Evolutionary conservation across 2,329 filamentous ascomycete genomes (phyloP), one percentile per base, ranked within the genome.

Genomic region (Aspergillus versicolor): DNA sequence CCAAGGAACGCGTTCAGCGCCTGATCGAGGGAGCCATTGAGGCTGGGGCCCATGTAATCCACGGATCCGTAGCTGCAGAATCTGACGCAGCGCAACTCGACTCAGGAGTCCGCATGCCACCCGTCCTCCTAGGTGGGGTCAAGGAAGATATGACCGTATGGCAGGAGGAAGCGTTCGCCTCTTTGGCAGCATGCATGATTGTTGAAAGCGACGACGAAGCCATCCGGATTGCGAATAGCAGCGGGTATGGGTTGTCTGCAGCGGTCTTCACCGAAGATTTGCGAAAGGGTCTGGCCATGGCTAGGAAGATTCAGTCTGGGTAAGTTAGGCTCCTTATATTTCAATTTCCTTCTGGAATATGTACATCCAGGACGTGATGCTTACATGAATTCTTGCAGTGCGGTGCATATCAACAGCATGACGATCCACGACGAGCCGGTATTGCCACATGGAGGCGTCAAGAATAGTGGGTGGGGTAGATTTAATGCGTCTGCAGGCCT

Each of bases 221-320:
- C 0, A 75, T 93, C 30, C 76, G 79, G 15, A 78, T 93, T 11
- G 89, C 89, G 4, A 94, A 95, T 69, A 86, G 92, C 62, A 90
- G 88, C 11, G 88, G 90, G 41, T 93, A 91, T 68, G 90, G 90
- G 2, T 79, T 94, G 5, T 79, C 80, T 2, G 82, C 85, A 1
- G 82, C 89, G 0, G 82, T 94, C 1, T 94, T 92, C 70, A 91
- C 89, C 0, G 78, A 84, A 61, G 84, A 90, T 70, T 71, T 92
- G 50, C 70, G 79, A 15, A 76, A 77, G 52, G 86, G 79, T 0
- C 70, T 89, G 61, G 76, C 81, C 2, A 71, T 89, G 42, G 85
- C 86, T 2, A 79, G 75, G 61, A 77, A 78, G 57, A 84, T 89
- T 61, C 84, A 92, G 70, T 82, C 82, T 38, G 90, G 87, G 73